Evolutionary conservation across 2,329 filamentous ascomycete species (phyloP), one percentile per base, ranked within the genome.

Genomic region (Biscogniauxia marginata): DNA sequence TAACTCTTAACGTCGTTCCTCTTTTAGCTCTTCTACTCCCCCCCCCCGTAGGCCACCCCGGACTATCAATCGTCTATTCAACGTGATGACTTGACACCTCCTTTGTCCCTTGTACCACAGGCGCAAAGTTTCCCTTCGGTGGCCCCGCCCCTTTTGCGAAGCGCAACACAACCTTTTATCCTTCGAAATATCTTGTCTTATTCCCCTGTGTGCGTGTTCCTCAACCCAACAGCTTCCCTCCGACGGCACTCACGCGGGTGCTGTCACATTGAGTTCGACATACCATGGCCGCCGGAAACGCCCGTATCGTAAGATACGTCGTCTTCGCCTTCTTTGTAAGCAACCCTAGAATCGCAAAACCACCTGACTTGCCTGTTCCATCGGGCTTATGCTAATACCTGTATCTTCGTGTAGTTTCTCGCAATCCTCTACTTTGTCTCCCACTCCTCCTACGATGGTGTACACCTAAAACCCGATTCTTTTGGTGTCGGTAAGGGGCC

Each of bases 351-450:
- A 39, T 39, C 30, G 30, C 30, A 39, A 16, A 39, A 3, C 9
- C 46, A 23, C 11, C n/a, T 43, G 11, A 34, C 9, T 13, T 53
- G 23, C 3, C 48, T 39, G 34, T 16, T 19, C 43, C 23, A 48
- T 22, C 16, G n/a, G 19, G 24, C 39, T 47, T 18, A 19, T 23
- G 50, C 66, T 67, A 50, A 68, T 62, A 57, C 39, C 56, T 6
- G 7, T 46, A 52, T 6, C 34, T 16, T 7, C 16, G 16, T 59
- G 21, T 52, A 86, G 84, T 77, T 85, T 55, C 74, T 96, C 61
- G 79, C 86, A 61, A 79, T 96, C 60, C 83, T 96, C 72, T 95
- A 93, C 77, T 91, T 93, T 75, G 84, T 96, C 70, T 89, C 90
- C 55, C 77, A 78, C 62, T 81, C 80, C 45, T 77, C 73, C 53